A percentile compares a stretch with the other conserved stretches of the same genome.
These are phyloP conservation scores for Plasmodium yoelii DNA, from an alignment of 169 alveolate genomes.

Conservation along the genomic window DNA sequence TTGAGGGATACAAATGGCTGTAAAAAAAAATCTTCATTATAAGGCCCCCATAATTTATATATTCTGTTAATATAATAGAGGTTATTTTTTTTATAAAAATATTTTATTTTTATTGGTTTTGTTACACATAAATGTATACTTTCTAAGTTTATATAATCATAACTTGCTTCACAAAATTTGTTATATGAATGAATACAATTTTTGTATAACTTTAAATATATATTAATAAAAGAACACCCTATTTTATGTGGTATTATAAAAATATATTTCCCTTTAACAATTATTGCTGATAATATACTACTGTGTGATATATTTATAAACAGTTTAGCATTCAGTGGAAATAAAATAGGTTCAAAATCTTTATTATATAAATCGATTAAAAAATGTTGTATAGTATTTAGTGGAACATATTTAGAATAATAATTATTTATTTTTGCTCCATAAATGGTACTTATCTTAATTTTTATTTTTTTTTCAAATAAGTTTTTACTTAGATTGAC, in stretches of 20 bases:
- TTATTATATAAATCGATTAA: slow-evolving; percentile 28
- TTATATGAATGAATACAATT: neutral
- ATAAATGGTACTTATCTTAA: slow-evolving; percentile 18
- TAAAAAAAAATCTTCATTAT: slow-evolving; percentile 17
- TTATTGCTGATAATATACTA: slow-evolving; percentile 21
- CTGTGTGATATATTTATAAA: slow-evolving; percentile 27
- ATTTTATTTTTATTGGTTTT: slow-evolving; percentile 21
- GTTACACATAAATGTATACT: slow-evolving; percentile 29
- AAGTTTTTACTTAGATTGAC: too few relatives aligned
- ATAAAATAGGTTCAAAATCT: slow-evolving; percentile 15
- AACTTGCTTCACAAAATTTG: slow-evolving; percentile 5
- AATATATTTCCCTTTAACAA: slow-evolving; percentile 27
- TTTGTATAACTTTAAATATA: slow-evolving; percentile 19
- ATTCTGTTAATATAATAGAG: slow-evolving; percentile 27
- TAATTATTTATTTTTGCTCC: slow-evolving; percentile 35
- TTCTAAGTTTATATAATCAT: neutral
- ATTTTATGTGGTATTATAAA: slow-evolving; percentile 50
- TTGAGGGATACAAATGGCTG: slow-evolving; percentile 55
- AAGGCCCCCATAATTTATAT: slow-evolving; percentile 12
- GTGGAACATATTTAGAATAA: slow-evolving; percentile 43
- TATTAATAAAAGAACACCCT: slow-evolving; percentile 43
- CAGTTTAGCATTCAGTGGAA: slow-evolving; percentile 49
- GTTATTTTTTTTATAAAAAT: slow-evolving; percentile 38
- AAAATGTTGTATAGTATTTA: slow-evolving; percentile 44
- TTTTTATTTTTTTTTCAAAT: slow-evolving; percentile 14